These are phyloP conservation scores for Chimonanthus praecox DNA, from an alignment of 164 flowering plant genomes.

Conservation along the genomic window DNA sequence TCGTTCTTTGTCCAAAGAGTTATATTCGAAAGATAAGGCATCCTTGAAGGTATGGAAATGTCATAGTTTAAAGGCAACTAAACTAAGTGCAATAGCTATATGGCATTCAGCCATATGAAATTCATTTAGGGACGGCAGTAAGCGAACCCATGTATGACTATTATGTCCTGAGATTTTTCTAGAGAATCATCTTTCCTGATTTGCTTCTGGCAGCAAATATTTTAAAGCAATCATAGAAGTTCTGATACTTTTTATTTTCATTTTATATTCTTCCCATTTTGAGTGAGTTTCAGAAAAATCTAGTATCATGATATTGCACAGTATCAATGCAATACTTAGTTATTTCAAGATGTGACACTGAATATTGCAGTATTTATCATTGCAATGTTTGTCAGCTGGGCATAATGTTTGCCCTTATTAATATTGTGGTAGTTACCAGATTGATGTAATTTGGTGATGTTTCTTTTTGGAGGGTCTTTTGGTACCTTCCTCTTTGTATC, in stretches of 20 bases:
- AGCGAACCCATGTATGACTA: not conserved
- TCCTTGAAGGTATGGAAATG: conserved; percentile 50
- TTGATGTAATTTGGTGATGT: too few relatives aligned
- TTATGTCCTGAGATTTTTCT: not conserved
- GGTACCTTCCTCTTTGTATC: too few relatives aligned
- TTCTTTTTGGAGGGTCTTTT: too few relatives aligned
- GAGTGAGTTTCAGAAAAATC: not conserved
- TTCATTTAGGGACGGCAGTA: not conserved
- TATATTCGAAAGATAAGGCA: conserved; percentile 23
- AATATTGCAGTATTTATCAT: not conserved
- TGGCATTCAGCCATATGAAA: not conserved
- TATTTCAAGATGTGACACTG: not conserved
- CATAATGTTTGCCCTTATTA: too few relatives aligned
- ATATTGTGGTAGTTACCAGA: not conserved
- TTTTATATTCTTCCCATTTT: not conserved
- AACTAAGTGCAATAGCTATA: not conserved
- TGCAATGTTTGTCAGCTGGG: not conserved
- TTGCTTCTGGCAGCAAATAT: not conserved
- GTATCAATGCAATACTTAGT: not conserved
- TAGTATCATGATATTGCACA: too few relatives aligned
- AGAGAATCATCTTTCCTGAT: not conserved
- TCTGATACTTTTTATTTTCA: not conserved
- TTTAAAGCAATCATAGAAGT: too few relatives aligned
- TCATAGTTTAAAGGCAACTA: not conserved
- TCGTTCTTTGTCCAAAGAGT: conserved; percentile 27